A percentile compares a stretch with the other conserved stretches of the same genome.
Evolutionary conservation across 208 protist species (phyloP).

Genomic region (Balamuthia mandrillaris): DNA sequence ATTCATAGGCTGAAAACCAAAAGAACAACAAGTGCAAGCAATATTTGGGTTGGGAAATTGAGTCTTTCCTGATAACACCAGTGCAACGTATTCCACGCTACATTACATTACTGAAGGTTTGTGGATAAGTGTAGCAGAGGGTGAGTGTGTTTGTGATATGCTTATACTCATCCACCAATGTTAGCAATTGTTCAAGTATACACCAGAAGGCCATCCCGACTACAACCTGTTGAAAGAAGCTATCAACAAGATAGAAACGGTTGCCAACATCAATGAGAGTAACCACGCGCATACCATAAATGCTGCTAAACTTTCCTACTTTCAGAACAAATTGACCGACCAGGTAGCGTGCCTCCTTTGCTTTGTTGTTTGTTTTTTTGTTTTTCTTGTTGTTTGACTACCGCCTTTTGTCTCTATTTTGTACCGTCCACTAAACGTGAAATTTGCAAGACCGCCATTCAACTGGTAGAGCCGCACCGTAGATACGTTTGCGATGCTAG

Average conservation of each 20-base stretch:
- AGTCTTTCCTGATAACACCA: not conserved
- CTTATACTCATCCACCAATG: too few relatives aligned
- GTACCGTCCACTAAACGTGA: not conserved
- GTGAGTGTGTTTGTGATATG: not conserved
- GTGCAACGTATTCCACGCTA: not conserved
- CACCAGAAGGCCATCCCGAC: not conserved
- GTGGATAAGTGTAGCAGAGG: not conserved
- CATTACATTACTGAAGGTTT: not conserved
- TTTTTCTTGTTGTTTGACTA: too few relatives aligned
- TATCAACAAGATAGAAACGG: not conserved
- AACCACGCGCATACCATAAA: not conserved
- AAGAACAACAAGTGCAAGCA: too few relatives aligned
- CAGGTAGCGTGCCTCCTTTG: not conserved
- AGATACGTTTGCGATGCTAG: not conserved
- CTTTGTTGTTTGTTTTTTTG: not conserved
- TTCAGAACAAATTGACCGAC: not conserved
- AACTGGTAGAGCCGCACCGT: conserved; percentile 21
- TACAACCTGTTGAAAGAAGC: not conserved
- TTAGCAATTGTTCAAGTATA: not conserved
- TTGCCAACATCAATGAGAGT: not conserved
- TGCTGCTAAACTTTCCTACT: not conserved
- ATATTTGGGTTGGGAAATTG: too few relatives aligned
- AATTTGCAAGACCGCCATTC: not conserved
- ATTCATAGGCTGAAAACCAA: too few relatives aligned
- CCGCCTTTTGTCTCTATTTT: too few relatives aligned